phyloP scores from a whole-genome alignment of 2,329 filamentous ascomycete species.

The Colletotrichum magnum region DNA sequence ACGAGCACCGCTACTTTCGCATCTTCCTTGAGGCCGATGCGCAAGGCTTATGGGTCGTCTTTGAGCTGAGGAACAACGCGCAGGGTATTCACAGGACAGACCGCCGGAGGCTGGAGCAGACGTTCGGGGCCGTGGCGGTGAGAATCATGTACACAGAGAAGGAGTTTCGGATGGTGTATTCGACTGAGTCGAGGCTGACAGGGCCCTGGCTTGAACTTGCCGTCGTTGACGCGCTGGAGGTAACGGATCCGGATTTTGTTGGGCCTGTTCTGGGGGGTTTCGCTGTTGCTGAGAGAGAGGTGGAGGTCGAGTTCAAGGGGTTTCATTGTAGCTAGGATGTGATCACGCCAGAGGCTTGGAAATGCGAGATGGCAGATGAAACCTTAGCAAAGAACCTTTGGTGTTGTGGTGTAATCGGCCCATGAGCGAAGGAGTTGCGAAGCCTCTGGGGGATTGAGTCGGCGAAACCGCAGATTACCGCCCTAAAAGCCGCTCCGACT shows the following conservation, averaged over 20 bases:
- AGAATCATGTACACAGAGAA: background rate
- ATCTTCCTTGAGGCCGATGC: background rate
- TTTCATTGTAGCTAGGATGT: background rate
- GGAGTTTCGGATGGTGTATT: background rate
- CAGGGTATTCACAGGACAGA: background rate
- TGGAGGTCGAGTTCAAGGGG: background rate
- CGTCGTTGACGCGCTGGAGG: background rate
- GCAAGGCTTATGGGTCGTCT: background rate
- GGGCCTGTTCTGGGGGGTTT: background rate
- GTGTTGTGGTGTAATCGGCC: too few species aligned
- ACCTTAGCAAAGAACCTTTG: too few species aligned
- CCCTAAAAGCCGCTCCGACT: too few species aligned
- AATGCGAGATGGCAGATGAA: too few species aligned
- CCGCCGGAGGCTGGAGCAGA: background rate
- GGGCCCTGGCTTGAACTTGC: background rate
- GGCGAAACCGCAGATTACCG: too few species aligned
- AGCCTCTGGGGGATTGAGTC: too few species aligned
- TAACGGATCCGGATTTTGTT: background rate
- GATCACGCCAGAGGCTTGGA: too few species aligned
- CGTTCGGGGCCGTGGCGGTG: background rate
- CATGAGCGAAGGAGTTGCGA: too few species aligned
- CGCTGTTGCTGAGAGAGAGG: background rate
- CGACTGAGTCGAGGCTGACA: background rate
- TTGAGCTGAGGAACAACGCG: background rate
- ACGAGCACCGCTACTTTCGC: slow-evolving; percentile 3